Evolutionary conservation across 2,329 filamentous ascomycete genomes (phyloP).

Genomic region (Dothideomycetes sp.): DNA sequence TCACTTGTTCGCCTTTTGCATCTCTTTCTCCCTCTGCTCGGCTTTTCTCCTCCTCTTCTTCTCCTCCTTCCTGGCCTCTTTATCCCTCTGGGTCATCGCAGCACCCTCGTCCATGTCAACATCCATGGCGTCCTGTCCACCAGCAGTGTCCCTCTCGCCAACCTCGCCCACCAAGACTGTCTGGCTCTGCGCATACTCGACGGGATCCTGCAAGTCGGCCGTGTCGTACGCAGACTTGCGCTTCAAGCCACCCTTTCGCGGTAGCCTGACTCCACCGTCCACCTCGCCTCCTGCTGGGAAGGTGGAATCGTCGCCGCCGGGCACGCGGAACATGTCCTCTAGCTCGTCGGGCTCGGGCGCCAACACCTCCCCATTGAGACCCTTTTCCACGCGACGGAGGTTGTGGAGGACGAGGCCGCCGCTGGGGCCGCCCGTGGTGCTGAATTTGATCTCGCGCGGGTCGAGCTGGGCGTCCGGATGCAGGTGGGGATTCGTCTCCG

Average conservation of each 20-base stretch:
- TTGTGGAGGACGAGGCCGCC: slow-evolving; percentile 42
- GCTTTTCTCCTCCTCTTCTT: slow-evolving; percentile 44
- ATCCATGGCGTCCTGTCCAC: slow-evolving; percentile 5
- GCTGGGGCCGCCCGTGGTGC: slow-evolving; percentile 28
- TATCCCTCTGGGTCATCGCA: slow-evolving; percentile 30
- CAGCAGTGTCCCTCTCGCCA: slow-evolving; percentile 18
- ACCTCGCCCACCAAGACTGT: slow-evolving; percentile 30
- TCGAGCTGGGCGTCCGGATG: slow-evolving; percentile 38
- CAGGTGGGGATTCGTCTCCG: slow-evolving; percentile 30
- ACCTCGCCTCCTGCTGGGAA: slow-evolving; percentile 4
- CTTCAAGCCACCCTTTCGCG: slow-evolving; percentile 10
- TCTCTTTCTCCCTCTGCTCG: slow-evolving; percentile 24
- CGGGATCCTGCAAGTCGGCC: slow-evolving; percentile 30
- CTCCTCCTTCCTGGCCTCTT: slow-evolving; percentile 41
- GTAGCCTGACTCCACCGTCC: slow-evolving; percentile 6
- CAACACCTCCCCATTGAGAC: slow-evolving; percentile 40
- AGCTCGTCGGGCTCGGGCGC: slow-evolving; percentile 27
- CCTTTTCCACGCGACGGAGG: slow-evolving; percentile 40
- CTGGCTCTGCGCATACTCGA: slow-evolving; percentile 29
- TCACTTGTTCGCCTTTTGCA: slow-evolving; percentile 8
- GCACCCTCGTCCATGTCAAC: slow-evolving; percentile 14
- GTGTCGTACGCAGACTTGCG: slow-evolving; percentile 7
- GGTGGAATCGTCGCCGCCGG: slow-evolving; percentile 1
- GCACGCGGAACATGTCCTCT: slow-evolving; percentile 3
- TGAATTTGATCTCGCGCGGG: slow-evolving; percentile 29